Percentiles rank a stretch among this genome's conserved stretches.
Evolutionary conservation across 2,329 filamentous ascomycete species (phyloP).

Genomic region (Alternaria sp.): DNA sequence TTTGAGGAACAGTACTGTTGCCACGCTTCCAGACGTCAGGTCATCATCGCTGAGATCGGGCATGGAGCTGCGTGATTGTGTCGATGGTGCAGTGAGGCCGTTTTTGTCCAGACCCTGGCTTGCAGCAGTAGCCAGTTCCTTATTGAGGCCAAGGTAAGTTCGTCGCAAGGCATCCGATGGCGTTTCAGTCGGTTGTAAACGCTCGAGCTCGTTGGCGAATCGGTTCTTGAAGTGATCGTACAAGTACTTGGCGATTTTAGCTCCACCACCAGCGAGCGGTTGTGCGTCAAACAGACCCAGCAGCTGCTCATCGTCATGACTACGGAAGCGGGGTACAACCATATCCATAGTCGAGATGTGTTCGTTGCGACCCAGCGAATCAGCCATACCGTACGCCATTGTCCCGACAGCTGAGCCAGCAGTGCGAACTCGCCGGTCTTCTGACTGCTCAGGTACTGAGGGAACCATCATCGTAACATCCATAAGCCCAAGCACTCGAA

Average conservation of each 20-base stretch:
- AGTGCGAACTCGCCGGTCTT: slow-evolving; percentile 94
- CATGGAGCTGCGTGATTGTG: slow-evolving; percentile 72
- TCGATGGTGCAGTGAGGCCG: slow-evolving; percentile 41
- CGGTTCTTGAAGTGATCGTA: slow-evolving; percentile 94
- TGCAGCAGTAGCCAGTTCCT: slow-evolving; percentile 87
- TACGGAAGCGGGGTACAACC: slow-evolving; percentile 90
- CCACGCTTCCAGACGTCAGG: slow-evolving; percentile 86
- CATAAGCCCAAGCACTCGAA: slow-evolving; percentile 92
- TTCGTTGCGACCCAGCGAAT: slow-evolving; percentile 90
- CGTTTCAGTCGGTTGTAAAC: slow-evolving; percentile 73
- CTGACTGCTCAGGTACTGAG: slow-evolving; percentile 92
- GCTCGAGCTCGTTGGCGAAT: slow-evolving; percentile 82
- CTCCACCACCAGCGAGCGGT: slow-evolving; percentile 85
- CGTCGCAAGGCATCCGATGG: slow-evolving; percentile 84
- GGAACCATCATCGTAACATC: slow-evolving; percentile 95
- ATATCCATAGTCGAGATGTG: slow-evolving; percentile 96
- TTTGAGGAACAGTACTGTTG: slow-evolving; percentile 88
- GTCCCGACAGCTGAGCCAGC: slow-evolving; percentile 92
- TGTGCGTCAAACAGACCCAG: slow-evolving; percentile 97
- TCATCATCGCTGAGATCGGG: slow-evolving; percentile 89
- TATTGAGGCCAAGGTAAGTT: slow-evolving; percentile 89
- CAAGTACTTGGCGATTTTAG: slow-evolving; percentile 93
- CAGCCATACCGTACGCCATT: slow-evolving; percentile 96
- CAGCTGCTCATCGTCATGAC: slow-evolving; percentile 87
- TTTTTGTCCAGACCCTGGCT: slow-evolving; percentile 80